phyloP scores from a whole-genome alignment of 495 filamentous ascomycete genomes.

The Talaromyces proteolyticus region DNA sequence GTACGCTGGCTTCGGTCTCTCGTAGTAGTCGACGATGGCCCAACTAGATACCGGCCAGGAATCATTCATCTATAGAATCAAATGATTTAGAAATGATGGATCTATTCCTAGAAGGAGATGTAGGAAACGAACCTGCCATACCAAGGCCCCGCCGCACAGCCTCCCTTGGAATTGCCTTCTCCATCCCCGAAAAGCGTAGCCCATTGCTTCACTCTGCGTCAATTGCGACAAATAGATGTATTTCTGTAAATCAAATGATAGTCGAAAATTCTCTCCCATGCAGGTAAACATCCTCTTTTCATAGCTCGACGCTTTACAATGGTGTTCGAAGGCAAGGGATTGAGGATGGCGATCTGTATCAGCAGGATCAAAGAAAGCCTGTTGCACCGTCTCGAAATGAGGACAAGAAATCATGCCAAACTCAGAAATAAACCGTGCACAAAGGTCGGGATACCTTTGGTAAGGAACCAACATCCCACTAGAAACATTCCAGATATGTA shows the following conservation, averaged over 20 bases:
- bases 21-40: conserved; percentile 68
- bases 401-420: conserved; percentile 96
- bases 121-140: conserved; percentile 67
- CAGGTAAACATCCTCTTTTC: conserved; percentile 84
- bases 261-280: conserved; percentile 73
- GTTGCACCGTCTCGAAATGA: conserved; percentile 71
- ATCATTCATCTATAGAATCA: conserved; percentile 59
- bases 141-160: conserved; percentile 81
- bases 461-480: conserved; percentile 41
- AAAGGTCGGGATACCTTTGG: conserved; percentile 81
- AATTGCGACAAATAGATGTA: conserved; percentile 89
- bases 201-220: conserved; percentile 85
- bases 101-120: background rate
- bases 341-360: conserved; percentile 82
- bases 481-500: conserved; percentile 84
- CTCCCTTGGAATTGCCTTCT: conserved; percentile 79
- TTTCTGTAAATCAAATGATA: conserved; percentile 37
- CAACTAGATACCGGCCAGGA: conserved; percentile 80
- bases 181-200: conserved; percentile 86
- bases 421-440: conserved; percentile 85
- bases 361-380: conserved; percentile 62
- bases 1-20: conserved; percentile 68
- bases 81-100: background rate
- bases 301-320: conserved; percentile 91
- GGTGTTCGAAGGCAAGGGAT: conserved; percentile 84